phyloP scores from a whole-genome alignment of 306 rosid genomes.

The Lathyrus oleraceus region DNA sequence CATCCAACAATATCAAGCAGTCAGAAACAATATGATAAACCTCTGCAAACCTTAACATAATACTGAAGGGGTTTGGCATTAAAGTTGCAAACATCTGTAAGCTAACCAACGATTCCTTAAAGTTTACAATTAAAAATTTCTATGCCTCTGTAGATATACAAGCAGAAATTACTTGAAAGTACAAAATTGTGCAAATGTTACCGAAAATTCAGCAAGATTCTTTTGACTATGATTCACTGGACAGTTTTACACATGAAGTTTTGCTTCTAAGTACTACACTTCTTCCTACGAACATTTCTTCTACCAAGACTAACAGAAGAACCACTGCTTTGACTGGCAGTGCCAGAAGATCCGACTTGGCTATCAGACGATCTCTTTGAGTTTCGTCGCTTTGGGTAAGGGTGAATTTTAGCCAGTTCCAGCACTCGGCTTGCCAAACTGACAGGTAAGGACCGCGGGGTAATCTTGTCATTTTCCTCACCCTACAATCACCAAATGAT shows the following conservation, averaged over 20 bases:
- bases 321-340: slow-evolving; percentile 38
- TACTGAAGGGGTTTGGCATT: slow-evolving; percentile 10
- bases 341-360: slow-evolving; percentile 40
- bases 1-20: no score
- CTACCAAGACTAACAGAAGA: slow-evolving; percentile 43
- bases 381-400: slow-evolving; percentile 80
- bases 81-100: slow-evolving; percentile 4
- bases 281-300: slow-evolving; percentile 55
- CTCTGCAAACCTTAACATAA: neutral
- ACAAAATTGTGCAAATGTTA: slow-evolving; percentile 39
- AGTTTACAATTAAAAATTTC: slow-evolving; percentile 41
- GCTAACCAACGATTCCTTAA: slow-evolving; percentile 26
- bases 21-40: no score
- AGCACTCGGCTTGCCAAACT: slow-evolving; percentile 66
- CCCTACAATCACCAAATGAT: slow-evolving; percentile 50
- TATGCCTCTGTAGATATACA: slow-evolving; percentile 39
- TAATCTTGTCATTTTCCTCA: slow-evolving; percentile 55
- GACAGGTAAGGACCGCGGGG: slow-evolving; percentile 61
- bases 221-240: slow-evolving; percentile 42
- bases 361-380: slow-evolving; percentile 41
- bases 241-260: slow-evolving; percentile 35
- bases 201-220: slow-evolving; percentile 49
- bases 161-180: slow-evolving; percentile 30
- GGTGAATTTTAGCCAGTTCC: slow-evolving; percentile 81
- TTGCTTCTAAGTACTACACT: slow-evolving; percentile 41